Evolutionary conservation across 176 grass and related monocot species (phyloP).

Genomic region (Zea luxurians): DNA sequence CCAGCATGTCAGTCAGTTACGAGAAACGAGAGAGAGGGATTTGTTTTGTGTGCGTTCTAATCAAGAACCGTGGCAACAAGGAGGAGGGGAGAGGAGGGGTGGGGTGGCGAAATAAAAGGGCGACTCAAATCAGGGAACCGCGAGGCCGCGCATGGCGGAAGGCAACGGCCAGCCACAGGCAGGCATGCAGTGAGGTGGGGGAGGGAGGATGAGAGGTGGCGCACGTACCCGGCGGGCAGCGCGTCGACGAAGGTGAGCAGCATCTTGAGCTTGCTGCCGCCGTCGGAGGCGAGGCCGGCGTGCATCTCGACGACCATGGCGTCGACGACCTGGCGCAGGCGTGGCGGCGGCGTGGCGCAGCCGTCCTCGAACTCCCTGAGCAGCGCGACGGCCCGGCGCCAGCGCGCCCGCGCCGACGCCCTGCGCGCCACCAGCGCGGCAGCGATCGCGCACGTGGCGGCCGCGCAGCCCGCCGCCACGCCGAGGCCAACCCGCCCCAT

Average conservation of each 20-base stretch:
- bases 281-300: slow-evolving; percentile 68
- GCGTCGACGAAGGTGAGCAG: slow-evolving; percentile 70
- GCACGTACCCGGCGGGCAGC: slow-evolving; percentile 65
- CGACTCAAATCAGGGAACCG: slow-evolving; percentile 26
- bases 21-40: background rate
- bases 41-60: background rate
- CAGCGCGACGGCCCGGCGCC: slow-evolving; percentile 55
- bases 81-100: background rate
- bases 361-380: slow-evolving; percentile 68
- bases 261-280: slow-evolving; percentile 93
- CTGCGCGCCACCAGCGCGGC: slow-evolving; percentile 57
- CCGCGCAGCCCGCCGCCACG: slow-evolving; percentile 61
- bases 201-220: background rate
- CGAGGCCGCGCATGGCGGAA: background rate
- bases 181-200: background rate
- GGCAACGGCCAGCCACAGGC: background rate
- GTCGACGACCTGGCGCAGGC: slow-evolving; percentile 71
- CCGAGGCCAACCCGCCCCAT: slow-evolving; percentile 65
- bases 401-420: slow-evolving; percentile 49
- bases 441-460: slow-evolving; percentile 72
- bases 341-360: slow-evolving; percentile 56
- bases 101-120: slow-evolving; percentile 9
- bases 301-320: slow-evolving; percentile 92
- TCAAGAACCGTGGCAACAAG: background rate
- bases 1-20: slow-evolving; percentile 27